phyloP scores from a whole-genome alignment of 2,329 filamentous ascomycete species.

The Fusarium euwallaceae region DNA sequence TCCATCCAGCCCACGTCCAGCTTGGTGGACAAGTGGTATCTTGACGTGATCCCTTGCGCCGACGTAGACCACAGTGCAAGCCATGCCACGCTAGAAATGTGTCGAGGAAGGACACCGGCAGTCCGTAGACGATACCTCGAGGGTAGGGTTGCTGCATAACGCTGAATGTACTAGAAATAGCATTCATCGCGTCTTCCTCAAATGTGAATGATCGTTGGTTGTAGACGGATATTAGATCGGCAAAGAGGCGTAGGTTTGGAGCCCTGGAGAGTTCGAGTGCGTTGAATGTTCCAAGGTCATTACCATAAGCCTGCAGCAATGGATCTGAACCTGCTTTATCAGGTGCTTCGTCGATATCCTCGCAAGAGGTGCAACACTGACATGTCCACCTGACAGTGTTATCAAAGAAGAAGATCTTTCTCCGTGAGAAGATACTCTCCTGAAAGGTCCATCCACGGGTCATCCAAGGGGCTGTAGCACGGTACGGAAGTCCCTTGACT shows the following conservation, averaged over 20 bases:
- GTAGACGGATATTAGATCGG: slow-evolving; percentile 4
- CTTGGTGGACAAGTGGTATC: not conserved
- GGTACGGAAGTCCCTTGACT: not conserved
- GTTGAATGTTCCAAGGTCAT: not conserved
- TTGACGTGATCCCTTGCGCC: not conserved
- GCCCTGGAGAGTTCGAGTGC: slow-evolving; percentile 3
- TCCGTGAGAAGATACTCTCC: slow-evolving; percentile 19
- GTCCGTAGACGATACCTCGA: slow-evolving; percentile 7
- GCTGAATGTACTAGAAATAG: slow-evolving; percentile 9
- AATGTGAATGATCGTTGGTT: slow-evolving; percentile 3
- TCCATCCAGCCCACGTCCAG: slow-evolving; percentile 18
- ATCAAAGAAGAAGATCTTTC: slow-evolving; percentile 14
- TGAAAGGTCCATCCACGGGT: slow-evolving; percentile 23
- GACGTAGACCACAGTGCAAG: not conserved
- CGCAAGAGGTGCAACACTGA: slow-evolving; percentile 6
- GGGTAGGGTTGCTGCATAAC: slow-evolving; percentile 13
- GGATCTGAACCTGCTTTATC: not conserved
- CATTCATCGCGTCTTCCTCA: slow-evolving; percentile 7
- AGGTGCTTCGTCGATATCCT: slow-evolving; percentile 6
- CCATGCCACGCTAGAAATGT: slow-evolving; percentile 9
- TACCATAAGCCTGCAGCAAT: not conserved
- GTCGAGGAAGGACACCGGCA: slow-evolving; percentile 15
- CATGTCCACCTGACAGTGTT: slow-evolving; percentile 14
- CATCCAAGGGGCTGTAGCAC: not conserved
- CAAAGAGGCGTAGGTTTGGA: slow-evolving; percentile 7